Base-by-base conservation (phyloP, 192 early-diverging fungal species). In the Kappamyces sp. region DNA sequence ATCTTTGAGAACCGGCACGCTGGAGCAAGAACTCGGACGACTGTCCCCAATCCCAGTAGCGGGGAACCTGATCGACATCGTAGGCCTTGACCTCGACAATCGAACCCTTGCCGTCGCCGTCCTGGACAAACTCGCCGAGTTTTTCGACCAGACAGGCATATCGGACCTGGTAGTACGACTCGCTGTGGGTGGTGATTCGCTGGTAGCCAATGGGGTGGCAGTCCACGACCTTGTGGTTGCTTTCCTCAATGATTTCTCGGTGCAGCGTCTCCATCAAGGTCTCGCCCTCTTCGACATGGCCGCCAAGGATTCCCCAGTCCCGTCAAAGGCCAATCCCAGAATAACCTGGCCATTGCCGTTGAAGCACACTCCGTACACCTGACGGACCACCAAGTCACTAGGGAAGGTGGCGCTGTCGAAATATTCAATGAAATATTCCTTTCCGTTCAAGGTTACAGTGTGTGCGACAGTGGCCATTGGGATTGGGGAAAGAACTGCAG, bases 241-340 rank as follows among this genome's bases (percentile, higher is more conserved):
- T 10, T 44, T 44, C 43, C 13, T 44, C 43, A 44, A 44, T 44
- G 43, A 44, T 44, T 44, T 44, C 43, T 44, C 43, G 43, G 8
- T 44, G 8, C 9, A 44, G 43, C 8, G 9, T 10, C 9, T 9
- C 43, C 13, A 10, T 13, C 8, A 44, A 9, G 8, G 43, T 10
- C 13, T 44, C 43, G 13, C 43, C 43, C 43, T 9, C 9, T 44
- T 44, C 43, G 8, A 44, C 13, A 10, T 9, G 8, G 43, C 43
- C 43, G 8, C 43, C 43, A 44, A 13, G 43, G 9, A 44, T 10
- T 1, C 43, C 43, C 43, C 43, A 44, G 43, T 44, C 9, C 43
- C 43, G 13, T 44, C 43, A 10, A 10, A 10, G 43, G 43, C 43
- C 13, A 10, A 13, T 9, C 8, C 43, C 43, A 44, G 13, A 10